Conservation (phyloP, 352 stramenopile genomes). For the Pythium scleroteichum region DNA sequence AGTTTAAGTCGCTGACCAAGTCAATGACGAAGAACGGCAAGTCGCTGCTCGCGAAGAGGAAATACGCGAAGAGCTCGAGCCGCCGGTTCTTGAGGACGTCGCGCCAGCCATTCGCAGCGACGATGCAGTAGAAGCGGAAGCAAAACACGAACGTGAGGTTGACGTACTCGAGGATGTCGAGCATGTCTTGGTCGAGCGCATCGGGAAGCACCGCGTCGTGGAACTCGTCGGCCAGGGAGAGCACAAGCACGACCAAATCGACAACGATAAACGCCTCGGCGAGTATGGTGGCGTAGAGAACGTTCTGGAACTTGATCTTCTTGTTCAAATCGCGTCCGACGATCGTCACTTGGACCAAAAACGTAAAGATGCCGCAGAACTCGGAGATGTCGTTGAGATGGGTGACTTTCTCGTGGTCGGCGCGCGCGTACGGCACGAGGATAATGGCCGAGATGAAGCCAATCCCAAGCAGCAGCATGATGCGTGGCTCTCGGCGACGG, state of each 20-base stretch:
- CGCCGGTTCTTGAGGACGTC: not conserved
- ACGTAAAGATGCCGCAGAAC: conserved; percentile 18
- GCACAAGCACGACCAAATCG: conserved; percentile 8
- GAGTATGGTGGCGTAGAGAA: conserved; percentile 8
- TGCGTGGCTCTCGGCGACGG: conserved; percentile 19
- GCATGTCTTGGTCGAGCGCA: conserved; percentile 11
- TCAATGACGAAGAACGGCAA: conserved; percentile 10
- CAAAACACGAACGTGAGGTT: conserved; percentile 37
- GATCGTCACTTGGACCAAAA: conserved; percentile 29
- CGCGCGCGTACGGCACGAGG: conserved; percentile 23
- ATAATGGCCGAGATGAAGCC: conserved; percentile 28
- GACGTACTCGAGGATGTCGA: conserved; percentile 32
- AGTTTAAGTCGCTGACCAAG: not conserved
- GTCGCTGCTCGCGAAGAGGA: conserved; percentile 14
- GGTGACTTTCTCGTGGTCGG: conserved; percentile 23
- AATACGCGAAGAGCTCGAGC: conserved; percentile 2
- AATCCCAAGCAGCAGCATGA: conserved; percentile 28
- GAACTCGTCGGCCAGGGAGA: conserved; percentile 15
- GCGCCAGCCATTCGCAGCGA: not conserved
- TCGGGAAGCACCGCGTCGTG: not conserved
- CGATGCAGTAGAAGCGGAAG: conserved; percentile 39
- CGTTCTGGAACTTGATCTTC: conserved; percentile 31
- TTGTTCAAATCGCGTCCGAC: conserved; percentile 30
- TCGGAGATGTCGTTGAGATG: conserved; percentile 30
- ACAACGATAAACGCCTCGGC: conserved; percentile 19